A percentile compares a stretch with the other conserved stretches of the same genome.
Conservation (phyloP, 805 yeast genomes). For the Wickerhamomyces sydowiorum region DNA sequence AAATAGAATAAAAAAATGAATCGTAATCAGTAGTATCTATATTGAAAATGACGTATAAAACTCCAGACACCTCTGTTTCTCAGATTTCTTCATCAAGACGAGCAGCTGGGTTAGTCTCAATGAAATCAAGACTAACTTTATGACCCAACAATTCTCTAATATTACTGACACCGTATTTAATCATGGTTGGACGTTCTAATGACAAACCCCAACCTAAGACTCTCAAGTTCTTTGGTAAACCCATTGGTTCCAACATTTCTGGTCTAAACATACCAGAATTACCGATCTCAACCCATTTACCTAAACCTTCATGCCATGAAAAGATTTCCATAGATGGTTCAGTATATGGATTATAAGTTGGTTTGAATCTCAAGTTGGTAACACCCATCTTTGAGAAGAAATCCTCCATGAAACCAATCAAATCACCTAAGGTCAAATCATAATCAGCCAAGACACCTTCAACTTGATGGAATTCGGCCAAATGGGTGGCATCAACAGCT, state of each 20-base stretch:
- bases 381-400: slow-evolving; percentile 98
- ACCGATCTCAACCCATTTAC: slow-evolving; percentile 99
- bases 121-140: slow-evolving; percentile 89
- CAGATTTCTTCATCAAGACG: slow-evolving; percentile 72
- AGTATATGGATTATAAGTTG: slow-evolving; percentile 98
- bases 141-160: slow-evolving; percentile 97
- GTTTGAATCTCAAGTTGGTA: slow-evolving; percentile 89
- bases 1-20: not conserved
- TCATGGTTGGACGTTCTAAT: slow-evolving; percentile 98
- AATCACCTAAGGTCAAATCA: slow-evolving; percentile 88
- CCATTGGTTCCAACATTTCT: slow-evolving; percentile 98
- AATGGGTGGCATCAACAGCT: slow-evolving; percentile 98
- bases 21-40: too few relatives aligned
- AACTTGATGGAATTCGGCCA: slow-evolving; percentile 98
- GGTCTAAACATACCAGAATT: slow-evolving; percentile 99
- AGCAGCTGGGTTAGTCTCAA: slow-evolving; percentile 96
- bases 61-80: too few relatives aligned
- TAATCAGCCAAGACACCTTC: slow-evolving; percentile 99
- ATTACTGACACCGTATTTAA: slow-evolving; percentile 91
- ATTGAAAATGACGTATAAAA: too few relatives aligned
- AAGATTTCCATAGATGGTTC: slow-evolving; percentile 98
- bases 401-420: slow-evolving; percentile 97
- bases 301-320: slow-evolving; percentile 92
- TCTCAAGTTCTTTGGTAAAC: slow-evolving; percentile 88
- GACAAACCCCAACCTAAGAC: slow-evolving; percentile 98